Base-by-base conservation (phyloP, 495 filamentous ascomycete species). In the Penicillium alfredii region DNA sequence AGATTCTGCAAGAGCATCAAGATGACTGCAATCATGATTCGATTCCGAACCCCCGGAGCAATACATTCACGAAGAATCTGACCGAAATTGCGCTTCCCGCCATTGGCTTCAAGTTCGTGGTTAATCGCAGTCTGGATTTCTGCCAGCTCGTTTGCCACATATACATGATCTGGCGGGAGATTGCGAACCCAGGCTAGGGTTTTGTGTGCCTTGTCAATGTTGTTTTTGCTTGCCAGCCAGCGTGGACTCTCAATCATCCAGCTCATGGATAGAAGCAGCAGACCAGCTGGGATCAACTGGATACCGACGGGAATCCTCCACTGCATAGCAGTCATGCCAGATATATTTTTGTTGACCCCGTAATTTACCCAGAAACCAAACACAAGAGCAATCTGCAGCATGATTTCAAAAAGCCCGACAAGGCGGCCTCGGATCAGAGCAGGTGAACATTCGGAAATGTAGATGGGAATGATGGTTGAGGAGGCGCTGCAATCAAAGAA, bases 291-390 rank as follows among this genome's bases (percentile, higher is more conserved):
- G 21, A 88, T 51, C 60, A 78, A 79, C 56, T 88, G 84, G 3
- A 86, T 48, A 32, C 73, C 84, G 83, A 81, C 87, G n/a, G 83
- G 82, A 4, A 84, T 56, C 27, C 84, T 69, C n/a, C n/a, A n/a
- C n/a, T n/a, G n/a, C n/a, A n/a, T n/a, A n/a, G n/a, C n/a, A n/a
- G n/a, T n/a, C n/a, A n/a, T n/a, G n/a, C n/a, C n/a, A n/a, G n/a
- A n/a, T n/a, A n/a, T n/a, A n/a, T n/a, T n/a, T n/a, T n/a, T n/a
- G n/a, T n/a, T n/a, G n/a, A n/a, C n/a, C n/a, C n/a, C n/a, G n/a
- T n/a, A n/a, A n/a, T n/a, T n/a, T n/a, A n/a, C n/a, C n/a, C n/a
- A n/a, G n/a, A n/a, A n/a, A n/a, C n/a, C n/a, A n/a, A n/a, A n/a
- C n/a, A n/a, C n/a, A n/a, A n/a, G n/a, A n/a, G n/a, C n/a, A n/a